Evolutionary conservation across 2,329 filamentous ascomycete species (phyloP).

Genomic region (Fusarium sp.): DNA sequence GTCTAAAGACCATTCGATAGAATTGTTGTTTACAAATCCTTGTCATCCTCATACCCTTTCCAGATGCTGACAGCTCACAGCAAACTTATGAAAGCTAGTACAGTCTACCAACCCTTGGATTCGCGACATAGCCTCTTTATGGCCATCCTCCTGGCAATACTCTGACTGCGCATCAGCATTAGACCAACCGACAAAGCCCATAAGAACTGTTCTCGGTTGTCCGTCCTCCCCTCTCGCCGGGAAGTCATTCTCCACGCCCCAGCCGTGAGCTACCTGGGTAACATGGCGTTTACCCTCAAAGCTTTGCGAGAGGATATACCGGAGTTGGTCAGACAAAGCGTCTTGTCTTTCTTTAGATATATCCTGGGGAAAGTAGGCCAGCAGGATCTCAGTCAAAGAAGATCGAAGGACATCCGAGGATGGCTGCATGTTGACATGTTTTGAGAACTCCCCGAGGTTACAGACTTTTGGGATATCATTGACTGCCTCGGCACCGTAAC

Average conservation of each 20-base stretch:
- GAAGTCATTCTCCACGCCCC: constrained; percentile 28
- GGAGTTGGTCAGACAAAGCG: background rate
- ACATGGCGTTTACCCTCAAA: background rate
- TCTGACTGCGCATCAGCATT: background rate
- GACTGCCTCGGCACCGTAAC: constrained; percentile 19
- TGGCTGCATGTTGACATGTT: constrained; percentile 19
- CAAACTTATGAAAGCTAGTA: background rate
- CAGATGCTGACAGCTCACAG: constrained; percentile 6
- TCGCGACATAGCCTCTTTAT: background rate
- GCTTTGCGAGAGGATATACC: background rate
- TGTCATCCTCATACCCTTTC: background rate
- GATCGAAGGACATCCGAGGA: constrained; percentile 17
- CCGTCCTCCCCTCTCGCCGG: constrained; percentile 5
- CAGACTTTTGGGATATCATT: constrained; percentile 30
- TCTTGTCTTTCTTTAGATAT: background rate
- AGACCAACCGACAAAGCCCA: constrained; percentile 16
- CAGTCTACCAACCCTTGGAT: background rate
- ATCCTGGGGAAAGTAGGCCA: constrained; percentile 15
- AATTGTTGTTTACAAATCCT: background rate
- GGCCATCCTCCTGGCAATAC: rapidly evolving
- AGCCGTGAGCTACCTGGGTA: background rate
- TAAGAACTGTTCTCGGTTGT: background rate
- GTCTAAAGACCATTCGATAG: too few relatives aligned
- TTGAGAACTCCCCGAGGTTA: constrained; percentile 20
- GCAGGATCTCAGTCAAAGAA: background rate